Base-by-base conservation (phyloP, 257 asterid species). In the Echium plantagineum region DNA sequence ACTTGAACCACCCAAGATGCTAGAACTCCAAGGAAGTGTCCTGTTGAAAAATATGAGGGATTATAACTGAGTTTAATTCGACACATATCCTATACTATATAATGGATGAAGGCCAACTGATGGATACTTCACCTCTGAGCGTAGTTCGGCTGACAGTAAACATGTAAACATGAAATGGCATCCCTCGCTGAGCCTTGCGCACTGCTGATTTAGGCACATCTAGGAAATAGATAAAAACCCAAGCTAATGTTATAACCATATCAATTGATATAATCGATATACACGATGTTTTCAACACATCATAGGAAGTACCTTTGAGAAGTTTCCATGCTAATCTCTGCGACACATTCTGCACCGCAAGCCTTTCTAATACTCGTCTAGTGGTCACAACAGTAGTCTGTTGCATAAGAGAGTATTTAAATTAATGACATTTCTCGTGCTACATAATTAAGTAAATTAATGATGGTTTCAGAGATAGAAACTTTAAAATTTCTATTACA, bases 251-350 rank as follows among this genome's bases (percentile, higher is more conserved):
- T 10, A 9, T 49, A 24, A 64, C 15, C 17, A 59, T 22, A 30
- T 10, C 16, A 26, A 17, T 5, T 22, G 7, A 10, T 24, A 15
- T 19, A 24, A 24, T 24, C 26, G 26, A n/a, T 13, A 7, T 30
- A n/a, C n/a, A n/a, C n/a, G 57, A 7, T 12, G 6, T 52, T 30
- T n/a, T 12, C 35, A 9, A 10, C 12, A 21, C 26, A 28, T 20
- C 49, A 10, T 49, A 26, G 53, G 46, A 26, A 38, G 30, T 76
- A 91, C 98, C 96, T 79, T 93, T 93, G 75, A 93, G 88, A 64
- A 93, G 96, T 68, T 93, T 93, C 89, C 96, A 89, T 52, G 99
- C 99, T 85, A 86, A 63, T 53, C 95, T 87, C 57, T 71, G 96
- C 56, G 99, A 93, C 70, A 78, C 82, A 67, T 84, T 75, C 61